A percentile compares a stretch with the other conserved stretches of the same genome.
These are phyloP conservation scores for Pseudodiploospora longispora DNA, from an alignment of 2,329 filamentous ascomycete species.

Conservation along the genomic window DNA sequence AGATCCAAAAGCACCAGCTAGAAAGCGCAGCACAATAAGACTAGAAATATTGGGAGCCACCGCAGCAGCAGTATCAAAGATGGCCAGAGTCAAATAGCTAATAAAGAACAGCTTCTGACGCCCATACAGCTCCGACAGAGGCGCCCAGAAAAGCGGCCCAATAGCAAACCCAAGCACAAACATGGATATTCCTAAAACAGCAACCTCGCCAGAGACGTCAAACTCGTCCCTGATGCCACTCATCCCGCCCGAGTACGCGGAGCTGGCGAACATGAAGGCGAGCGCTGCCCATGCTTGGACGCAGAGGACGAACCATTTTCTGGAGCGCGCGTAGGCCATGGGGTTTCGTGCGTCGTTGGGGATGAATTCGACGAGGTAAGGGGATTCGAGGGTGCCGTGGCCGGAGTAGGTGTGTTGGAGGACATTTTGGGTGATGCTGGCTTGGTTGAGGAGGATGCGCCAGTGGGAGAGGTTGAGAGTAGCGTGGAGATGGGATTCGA, in stretches of 20 bases:
- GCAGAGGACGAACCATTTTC: slow-evolving; percentile 56
- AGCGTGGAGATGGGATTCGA: slow-evolving; percentile 30
- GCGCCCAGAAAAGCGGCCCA: slow-evolving; percentile 52
- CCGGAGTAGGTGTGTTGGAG: slow-evolving; percentile 43
- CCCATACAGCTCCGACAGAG: slow-evolving; percentile 50
- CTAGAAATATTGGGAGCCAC: slow-evolving; percentile 44
- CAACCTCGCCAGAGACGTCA: slow-evolving; percentile 56
- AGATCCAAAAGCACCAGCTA: slow-evolving; percentile 48
- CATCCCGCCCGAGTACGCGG: slow-evolving; percentile 49
- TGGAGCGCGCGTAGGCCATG: slow-evolving; percentile 41
- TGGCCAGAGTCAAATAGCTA: slow-evolving; percentile 42
- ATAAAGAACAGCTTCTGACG: slow-evolving; percentile 44
- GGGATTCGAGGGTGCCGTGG: slow-evolving; percentile 54
- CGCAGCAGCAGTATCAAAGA: slow-evolving; percentile 47
- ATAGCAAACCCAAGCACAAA: slow-evolving; percentile 50
- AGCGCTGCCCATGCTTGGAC: slow-evolving; percentile 54
- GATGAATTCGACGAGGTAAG: slow-evolving; percentile 56
- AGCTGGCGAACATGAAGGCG: slow-evolving; percentile 56
- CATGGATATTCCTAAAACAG: slow-evolving; percentile 57
- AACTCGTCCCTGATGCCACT: slow-evolving; percentile 61
- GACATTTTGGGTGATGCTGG: slow-evolving; percentile 43
- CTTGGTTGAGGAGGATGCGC: slow-evolving; percentile 41
- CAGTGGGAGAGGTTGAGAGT: slow-evolving; percentile 8
- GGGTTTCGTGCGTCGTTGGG: slow-evolving; percentile 57
- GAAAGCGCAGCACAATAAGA: slow-evolving; percentile 53